Percentiles rank a stretch among this genome's conserved stretches.
Conservation (phyloP, 768 basidiomycete genomes). For the Mycena maculata region DNA sequence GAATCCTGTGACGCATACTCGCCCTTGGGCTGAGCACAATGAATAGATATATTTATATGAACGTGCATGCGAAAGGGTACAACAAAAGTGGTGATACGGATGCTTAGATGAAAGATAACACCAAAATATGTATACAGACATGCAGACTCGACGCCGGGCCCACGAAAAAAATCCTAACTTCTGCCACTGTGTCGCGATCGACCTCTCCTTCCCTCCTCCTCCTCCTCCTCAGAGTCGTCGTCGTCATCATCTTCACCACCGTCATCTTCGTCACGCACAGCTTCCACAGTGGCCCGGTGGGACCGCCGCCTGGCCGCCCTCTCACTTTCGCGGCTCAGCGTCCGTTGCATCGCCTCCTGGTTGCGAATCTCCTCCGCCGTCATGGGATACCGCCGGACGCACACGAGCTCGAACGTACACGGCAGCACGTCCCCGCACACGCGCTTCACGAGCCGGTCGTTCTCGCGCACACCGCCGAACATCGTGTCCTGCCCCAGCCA, state of each 20-base stretch:
- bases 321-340: constrained; percentile 39
- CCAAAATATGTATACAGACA: constrained; percentile 18
- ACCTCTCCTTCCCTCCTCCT: background rate
- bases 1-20: no score
- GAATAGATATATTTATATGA: constrained; percentile 8
- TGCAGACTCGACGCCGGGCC: background rate
- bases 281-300: constrained; percentile 19
- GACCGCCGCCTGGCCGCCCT: constrained; percentile 35
- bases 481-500: constrained; percentile 69
- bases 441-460: constrained; percentile 56
- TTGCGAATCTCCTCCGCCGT: constrained; percentile 63
- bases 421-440: constrained; percentile 63
- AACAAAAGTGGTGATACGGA: constrained; percentile 25
- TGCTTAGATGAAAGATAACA: constrained; percentile 14
- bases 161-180: background rate
- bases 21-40: no score
- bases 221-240: constrained; percentile 12
- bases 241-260: constrained; percentile 2
- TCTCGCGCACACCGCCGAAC: constrained; percentile 70
- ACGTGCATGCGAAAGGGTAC: constrained; percentile 17
- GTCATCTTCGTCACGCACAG: constrained; percentile 27
- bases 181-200: constrained; percentile 9
- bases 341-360: constrained; percentile 52
- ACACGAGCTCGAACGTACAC: constrained; percentile 70
- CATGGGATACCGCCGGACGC: constrained; percentile 58